Conservation (phyloP, 2,329 filamentous ascomycete species). For the Trichoderma semiorbis region DNA sequence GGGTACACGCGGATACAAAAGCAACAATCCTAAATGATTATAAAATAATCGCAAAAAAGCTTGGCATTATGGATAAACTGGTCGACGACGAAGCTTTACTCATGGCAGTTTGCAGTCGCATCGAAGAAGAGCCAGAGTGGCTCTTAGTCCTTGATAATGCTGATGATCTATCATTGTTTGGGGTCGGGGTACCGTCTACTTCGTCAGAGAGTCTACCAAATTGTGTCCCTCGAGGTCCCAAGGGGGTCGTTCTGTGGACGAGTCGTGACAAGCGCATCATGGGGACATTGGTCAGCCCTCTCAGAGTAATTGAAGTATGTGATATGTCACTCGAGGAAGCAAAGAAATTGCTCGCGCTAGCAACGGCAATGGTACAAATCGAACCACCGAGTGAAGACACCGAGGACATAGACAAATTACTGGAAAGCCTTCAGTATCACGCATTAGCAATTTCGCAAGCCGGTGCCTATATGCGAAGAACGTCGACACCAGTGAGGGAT, state of each 20-base stretch:
- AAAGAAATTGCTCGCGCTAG: background rate
- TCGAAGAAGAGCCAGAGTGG: background rate
- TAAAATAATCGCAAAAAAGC: background rate
- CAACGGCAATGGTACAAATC: background rate
- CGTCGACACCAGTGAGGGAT: background rate
- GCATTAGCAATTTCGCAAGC: background rate
- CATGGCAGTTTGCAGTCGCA: background rate
- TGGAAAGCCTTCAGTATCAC: background rate
- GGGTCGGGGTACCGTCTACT: background rate
- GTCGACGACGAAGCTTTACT: background rate
- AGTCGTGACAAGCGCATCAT: background rate
- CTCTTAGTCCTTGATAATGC: background rate
- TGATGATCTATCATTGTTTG: background rate
- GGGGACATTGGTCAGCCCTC: background rate
- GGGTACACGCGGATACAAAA: background rate
- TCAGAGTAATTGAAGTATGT: background rate
- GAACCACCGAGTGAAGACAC: background rate
- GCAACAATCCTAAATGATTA: background rate
- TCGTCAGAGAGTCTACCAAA: background rate
- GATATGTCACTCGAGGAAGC: background rate
- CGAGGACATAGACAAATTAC: background rate
- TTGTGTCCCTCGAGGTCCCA: background rate
- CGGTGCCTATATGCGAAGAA: background rate
- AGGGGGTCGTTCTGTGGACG: background rate
- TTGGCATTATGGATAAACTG: background rate